Evolutionary conservation across 1,284 basidiomycete species (phyloP).

Genomic region (Psilocybe mexicana): DNA sequence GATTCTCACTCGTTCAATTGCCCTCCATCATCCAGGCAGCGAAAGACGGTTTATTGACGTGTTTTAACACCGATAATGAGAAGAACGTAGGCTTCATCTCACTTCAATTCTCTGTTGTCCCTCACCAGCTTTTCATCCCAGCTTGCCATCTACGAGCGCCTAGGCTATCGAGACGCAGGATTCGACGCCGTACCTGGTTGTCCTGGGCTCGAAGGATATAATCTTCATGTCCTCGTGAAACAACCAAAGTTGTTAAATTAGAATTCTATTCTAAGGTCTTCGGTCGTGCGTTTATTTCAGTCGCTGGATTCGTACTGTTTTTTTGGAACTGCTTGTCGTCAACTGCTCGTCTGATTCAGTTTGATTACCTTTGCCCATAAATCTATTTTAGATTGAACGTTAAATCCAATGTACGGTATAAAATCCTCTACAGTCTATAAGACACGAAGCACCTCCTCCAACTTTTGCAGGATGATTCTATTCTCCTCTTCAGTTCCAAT

Average conservation of each 20-base stretch:
- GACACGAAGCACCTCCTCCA: constrained; percentile 46
- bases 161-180: not conserved
- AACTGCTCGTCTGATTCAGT: not conserved
- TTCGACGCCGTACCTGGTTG: not conserved
- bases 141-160: not conserved
- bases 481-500: constrained; percentile 89
- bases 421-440: not conserved
- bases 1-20: not conserved
- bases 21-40: not conserved
- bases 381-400: not conserved
- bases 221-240: not conserved
- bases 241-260: not conserved
- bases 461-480: constrained; percentile 45
- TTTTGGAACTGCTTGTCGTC: not conserved
- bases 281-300: not conserved
- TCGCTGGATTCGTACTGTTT: not conserved
- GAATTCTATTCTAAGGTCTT: not conserved
- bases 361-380: not conserved
- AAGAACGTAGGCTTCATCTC: not conserved
- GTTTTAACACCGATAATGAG: not conserved
- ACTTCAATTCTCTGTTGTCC: not conserved
- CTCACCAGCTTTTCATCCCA: not conserved
- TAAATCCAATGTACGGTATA: not conserved
- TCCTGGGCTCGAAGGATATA: not conserved
- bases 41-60: not conserved